Conservation (phyloP, 2,329 filamentous ascomycete species). For the Diaporthe ampelina region DNA sequence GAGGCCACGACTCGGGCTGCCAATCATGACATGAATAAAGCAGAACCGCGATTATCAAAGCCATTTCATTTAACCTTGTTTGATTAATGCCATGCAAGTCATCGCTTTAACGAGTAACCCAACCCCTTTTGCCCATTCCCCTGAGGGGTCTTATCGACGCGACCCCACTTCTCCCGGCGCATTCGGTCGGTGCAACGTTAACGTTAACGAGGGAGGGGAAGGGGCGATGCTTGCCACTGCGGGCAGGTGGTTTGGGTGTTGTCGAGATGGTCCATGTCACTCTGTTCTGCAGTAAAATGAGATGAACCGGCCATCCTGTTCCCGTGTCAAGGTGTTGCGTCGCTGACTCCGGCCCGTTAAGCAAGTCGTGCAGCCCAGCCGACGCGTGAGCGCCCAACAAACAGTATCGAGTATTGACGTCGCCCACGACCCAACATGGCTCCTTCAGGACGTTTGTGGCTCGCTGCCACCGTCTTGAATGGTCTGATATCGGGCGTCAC, state of each 20-base stretch:
- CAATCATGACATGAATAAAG: not conserved
- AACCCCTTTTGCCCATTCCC: not conserved
- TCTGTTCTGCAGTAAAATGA: not conserved
- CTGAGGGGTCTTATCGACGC: conserved; percentile 12
- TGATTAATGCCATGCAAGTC: conserved; percentile 14
- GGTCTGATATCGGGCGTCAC: conserved; percentile 2
- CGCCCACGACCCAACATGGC: conserved; percentile 1
- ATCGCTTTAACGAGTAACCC: not conserved
- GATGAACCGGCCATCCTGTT: not conserved
- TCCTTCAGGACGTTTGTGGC: conserved; percentile 9
- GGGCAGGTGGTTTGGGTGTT: not conserved
- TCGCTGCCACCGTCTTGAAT: conserved; percentile 16
- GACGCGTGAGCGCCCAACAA: not conserved
- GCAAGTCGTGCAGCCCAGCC: not conserved
- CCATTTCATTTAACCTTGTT: conserved; percentile 7
- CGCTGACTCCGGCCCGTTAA: not conserved
- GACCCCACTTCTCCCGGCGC: conserved; percentile 25
- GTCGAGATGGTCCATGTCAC: not conserved
- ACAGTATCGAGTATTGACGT: not conserved
- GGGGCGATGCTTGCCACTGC: conserved; percentile 18
- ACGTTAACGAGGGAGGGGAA: conserved; percentile 13
- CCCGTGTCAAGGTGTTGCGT: not conserved
- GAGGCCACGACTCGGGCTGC: not conserved
- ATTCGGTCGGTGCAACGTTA: conserved; percentile 12
- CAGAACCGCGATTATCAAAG: not conserved